A percentile compares a stretch with the other conserved stretches of the same genome.
phyloP scores from a whole-genome alignment of 495 filamentous ascomycete genomes.

The Niebla homalea region DNA sequence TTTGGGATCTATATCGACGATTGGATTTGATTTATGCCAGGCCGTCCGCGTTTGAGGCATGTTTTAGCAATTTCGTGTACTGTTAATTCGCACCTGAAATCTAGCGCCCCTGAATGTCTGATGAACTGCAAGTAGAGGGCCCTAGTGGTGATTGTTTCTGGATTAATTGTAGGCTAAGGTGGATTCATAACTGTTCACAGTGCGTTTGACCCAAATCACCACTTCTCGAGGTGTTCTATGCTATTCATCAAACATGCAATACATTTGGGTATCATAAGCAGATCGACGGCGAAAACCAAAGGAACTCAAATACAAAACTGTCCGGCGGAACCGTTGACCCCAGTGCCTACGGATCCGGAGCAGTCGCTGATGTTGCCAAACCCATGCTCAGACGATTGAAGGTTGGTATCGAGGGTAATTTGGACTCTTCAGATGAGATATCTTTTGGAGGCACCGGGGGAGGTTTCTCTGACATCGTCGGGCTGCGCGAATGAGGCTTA shows the following conservation, averaged over 20 bases:
- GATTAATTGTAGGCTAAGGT: too few species aligned
- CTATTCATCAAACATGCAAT: neutral
- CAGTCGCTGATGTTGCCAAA: neutral
- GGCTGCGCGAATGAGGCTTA: neutral
- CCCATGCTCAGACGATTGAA: slow-evolving; percentile 14
- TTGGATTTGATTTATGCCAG: neutral
- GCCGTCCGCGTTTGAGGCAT: neutral
- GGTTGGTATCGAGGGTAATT: slow-evolving; percentile 11
- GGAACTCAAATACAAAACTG: neutral
- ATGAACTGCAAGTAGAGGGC: too few species aligned
- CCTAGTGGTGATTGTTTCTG: too few species aligned
- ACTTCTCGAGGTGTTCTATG: too few species aligned
- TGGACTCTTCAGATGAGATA: slow-evolving; percentile 12
- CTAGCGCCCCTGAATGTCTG: too few species aligned
- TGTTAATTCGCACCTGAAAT: too few species aligned
- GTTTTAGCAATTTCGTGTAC: too few species aligned
- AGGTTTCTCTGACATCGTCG: neutral
- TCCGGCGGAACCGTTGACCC: neutral
- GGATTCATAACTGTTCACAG: too few species aligned
- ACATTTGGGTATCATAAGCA: slow-evolving; percentile 3
- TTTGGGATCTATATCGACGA: neutral
- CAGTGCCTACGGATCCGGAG: neutral
- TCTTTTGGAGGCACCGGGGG: slow-evolving; percentile 29
- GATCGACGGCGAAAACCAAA: neutral
- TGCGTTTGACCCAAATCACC: too few species aligned